These are phyloP conservation scores for Chaetoscypha palmicola DNA, from an alignment of 2,329 filamentous ascomycete species.

Conservation along the genomic window DNA sequence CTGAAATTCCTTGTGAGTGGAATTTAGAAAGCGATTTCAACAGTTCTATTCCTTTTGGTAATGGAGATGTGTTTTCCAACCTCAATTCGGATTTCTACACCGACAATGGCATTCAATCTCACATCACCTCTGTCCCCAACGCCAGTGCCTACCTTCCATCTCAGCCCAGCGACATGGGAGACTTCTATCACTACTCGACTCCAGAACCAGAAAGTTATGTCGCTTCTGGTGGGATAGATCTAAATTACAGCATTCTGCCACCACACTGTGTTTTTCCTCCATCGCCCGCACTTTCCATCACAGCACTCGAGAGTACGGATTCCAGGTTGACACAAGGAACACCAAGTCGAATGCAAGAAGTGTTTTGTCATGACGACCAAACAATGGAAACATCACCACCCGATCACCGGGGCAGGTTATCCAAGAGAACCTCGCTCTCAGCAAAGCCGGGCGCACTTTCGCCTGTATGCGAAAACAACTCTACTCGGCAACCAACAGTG, in stretches of 20 bases:
- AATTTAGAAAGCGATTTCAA: slow-evolving; percentile 1
- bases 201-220: slow-evolving; percentile 4
- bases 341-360: slow-evolving; percentile 1
- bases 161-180: neutral
- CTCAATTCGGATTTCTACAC: neutral
- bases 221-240: neutral
- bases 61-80: neutral
- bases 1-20: slow-evolving; percentile 4
- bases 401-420: neutral
- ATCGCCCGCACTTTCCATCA: slow-evolving; percentile 4
- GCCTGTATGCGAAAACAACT: slow-evolving; percentile 4
- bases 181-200: slow-evolving; percentile 6
- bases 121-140: neutral
- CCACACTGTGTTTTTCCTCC: slow-evolving; percentile 4
- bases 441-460: neutral
- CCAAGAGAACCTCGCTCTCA: neutral
- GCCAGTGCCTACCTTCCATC: slow-evolving; percentile 1
- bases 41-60: neutral
- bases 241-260: neutral
- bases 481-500: neutral
- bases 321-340: neutral
- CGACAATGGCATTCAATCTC: neutral
- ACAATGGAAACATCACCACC: neutral
- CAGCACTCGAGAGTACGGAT: neutral
- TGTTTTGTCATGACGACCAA: neutral